Base-by-base conservation (phyloP, 495 filamentous ascomycete genomes). In the Coniosporium apollinis region DNA sequence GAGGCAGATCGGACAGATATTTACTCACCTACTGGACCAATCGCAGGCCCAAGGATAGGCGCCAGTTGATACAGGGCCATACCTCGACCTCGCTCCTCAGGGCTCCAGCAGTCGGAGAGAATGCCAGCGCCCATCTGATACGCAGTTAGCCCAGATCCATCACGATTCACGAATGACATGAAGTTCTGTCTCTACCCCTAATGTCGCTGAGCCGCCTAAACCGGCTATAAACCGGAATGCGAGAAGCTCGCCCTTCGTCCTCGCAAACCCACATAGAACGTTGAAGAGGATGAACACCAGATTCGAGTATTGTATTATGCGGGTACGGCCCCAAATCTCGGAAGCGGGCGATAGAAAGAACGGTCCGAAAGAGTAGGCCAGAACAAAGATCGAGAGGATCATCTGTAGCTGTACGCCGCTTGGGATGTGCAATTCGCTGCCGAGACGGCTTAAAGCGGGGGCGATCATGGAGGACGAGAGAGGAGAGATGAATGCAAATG, bases 401-500 rank as follows among this genome's bases (percentile, higher is more conserved):
- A 67, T 50, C 8, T 55, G 45, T 1, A 47, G 44, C 14, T 51
- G 45, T 4, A 42, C 34, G 11, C 33, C 21, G 16, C 14, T 35
- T 7, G 24, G 13, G 47, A 57, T 58, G 33, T 52, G 7, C 4
- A 67, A 47, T 16, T 65, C 61, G n/a, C 4, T 13, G 2, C 46
- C 45, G 24, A 66, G 60, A 20, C 42, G 36, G 4, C 37, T 16
- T 2, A 64, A 47, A 4, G 56, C 55, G 2, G 61, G 51, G 1
- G 64, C 60, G 3, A 85, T 67, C 66, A 87, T 83, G 10, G 72
- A 72, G 3, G 70, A 76, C 1, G 70, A 70, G 10, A 76, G 62
- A 0, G 79, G 78, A 0, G 79, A 80, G 35, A 86, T 77, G 41
- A 86, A 71, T 0, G 76, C 82, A 50, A 60, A 62, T 4, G 47